phyloP scores from a whole-genome alignment of 1,139 yeast genomes.

The Candida anutae region DNA sequence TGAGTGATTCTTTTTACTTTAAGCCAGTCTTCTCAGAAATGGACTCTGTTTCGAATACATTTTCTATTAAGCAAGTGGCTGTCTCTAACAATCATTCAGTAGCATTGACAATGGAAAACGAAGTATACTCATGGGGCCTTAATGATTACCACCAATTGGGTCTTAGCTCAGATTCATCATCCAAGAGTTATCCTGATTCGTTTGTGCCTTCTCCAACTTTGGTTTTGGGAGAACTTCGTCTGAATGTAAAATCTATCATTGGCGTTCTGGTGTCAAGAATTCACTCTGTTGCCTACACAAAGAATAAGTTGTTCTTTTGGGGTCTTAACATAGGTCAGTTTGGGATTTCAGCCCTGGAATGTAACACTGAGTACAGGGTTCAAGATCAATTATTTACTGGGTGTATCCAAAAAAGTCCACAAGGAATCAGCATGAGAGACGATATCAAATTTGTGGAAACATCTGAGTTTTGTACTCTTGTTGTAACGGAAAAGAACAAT shows the following conservation, averaged over 20 bases:
- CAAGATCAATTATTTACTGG: constrained; percentile 27
- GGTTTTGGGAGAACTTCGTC: constrained; percentile 44
- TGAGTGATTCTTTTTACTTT: constrained; percentile 29
- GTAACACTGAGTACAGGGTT: constrained; percentile 19
- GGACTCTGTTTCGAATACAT: background rate
- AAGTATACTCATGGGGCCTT: constrained; percentile 72
- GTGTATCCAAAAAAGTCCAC: constrained; percentile 32
- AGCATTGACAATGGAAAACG: constrained; percentile 41
- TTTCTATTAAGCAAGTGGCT: constrained; percentile 27
- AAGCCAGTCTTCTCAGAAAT: constrained; percentile 23
- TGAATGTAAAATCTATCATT: constrained; percentile 17
- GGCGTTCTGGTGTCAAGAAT: constrained; percentile 66
- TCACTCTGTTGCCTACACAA: constrained; percentile 61
- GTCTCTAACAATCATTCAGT: constrained; percentile 65
- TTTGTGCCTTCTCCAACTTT: constrained; percentile 42
- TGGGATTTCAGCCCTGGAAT: constrained; percentile 38
- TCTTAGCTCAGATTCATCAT: constrained; percentile 20
- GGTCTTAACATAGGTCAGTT: constrained; percentile 85
- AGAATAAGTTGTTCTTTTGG: constrained; percentile 55
- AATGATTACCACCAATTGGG: constrained; percentile 66
- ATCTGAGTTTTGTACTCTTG: constrained; percentile 65
- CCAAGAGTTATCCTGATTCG: constrained; percentile 18
- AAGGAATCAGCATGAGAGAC: constrained; percentile 36
- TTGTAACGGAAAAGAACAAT: constrained; percentile 51
- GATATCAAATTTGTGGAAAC: constrained; percentile 54